These are phyloP conservation scores for Lathyrus oleraceus DNA, from an alignment of 306 rosid species.

Conservation along the genomic window DNA sequence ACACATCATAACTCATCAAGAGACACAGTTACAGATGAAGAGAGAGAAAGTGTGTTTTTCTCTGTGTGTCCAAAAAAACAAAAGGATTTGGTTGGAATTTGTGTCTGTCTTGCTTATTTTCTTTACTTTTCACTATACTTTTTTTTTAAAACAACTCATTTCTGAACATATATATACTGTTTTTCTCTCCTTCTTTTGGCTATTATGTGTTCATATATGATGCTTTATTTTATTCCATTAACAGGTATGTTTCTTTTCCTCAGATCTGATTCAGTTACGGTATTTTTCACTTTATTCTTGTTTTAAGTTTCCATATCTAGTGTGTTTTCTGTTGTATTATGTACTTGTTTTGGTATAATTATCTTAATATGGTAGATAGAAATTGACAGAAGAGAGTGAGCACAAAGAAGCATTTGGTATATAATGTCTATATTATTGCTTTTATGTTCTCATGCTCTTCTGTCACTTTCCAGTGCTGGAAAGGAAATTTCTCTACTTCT, in stretches of 20 bases:
- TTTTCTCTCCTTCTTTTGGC: neutral
- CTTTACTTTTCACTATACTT: neutral
- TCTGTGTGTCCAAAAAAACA: neutral
- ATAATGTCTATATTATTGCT: constrained; percentile 50
- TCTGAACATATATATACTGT: neutral
- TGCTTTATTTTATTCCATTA: constrained; percentile 36
- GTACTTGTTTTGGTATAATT: neutral
- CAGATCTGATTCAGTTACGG: constrained; percentile 56
- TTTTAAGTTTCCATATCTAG: constrained; percentile 41
- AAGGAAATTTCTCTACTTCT: constrained; percentile 30
- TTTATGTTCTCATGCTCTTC: constrained; percentile 88
- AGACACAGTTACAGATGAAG: neutral
- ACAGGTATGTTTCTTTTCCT: constrained; percentile 28
- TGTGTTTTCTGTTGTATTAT: neutral
- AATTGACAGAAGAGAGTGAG: constrained; percentile 99
- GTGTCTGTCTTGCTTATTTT: neutral
- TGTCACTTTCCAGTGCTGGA: constrained; percentile 63
- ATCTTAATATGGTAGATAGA: constrained; percentile 46
- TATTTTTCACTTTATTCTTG: constrained; percentile 2
- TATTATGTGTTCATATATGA: neutral
- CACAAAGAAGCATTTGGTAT: constrained; percentile 76
- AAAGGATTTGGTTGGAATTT: constrained; percentile 18
- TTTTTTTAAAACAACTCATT: neutral
- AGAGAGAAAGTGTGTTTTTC: neutral
- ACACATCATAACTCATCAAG: neutral